phyloP scores from a whole-genome alignment of 164 flowering plant species.

The Piper betle region DNA sequence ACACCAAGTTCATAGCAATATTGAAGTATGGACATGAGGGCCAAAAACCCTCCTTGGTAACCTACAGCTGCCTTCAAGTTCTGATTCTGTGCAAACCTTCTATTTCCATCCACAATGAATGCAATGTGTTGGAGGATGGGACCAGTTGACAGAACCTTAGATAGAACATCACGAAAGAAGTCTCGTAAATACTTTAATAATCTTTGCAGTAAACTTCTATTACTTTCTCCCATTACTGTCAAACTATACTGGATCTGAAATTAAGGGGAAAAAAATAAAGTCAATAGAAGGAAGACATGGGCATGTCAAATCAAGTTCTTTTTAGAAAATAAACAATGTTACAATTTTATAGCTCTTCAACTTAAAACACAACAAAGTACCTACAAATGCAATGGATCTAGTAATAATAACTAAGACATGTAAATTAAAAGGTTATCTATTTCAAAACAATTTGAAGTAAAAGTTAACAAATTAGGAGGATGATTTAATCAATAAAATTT shows the following conservation, averaged over 20 bases:
- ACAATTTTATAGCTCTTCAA: too few species aligned
- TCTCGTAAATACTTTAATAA: background rate
- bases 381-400: too few species aligned
- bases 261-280: background rate
- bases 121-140: slow-evolving; percentile 53
- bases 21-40: slow-evolving; percentile 37
- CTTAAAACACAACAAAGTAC: too few species aligned
- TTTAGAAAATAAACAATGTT: too few species aligned
- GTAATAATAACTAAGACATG: too few species aligned
- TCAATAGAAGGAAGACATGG: background rate
- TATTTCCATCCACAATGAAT: slow-evolving; percentile 60
- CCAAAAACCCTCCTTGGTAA: slow-evolving; percentile 31
- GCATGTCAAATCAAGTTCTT: too few species aligned
- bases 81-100: slow-evolving; percentile 43
- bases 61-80: slow-evolving; percentile 31
- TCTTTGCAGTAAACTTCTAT: background rate
- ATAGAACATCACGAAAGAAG: slow-evolving; percentile 19
- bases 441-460: too few species aligned
- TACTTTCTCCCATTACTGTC: background rate
- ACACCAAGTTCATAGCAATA: slow-evolving; percentile 69
- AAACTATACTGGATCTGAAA: background rate
- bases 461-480: too few species aligned
- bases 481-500: too few species aligned
- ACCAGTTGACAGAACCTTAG: slow-evolving; percentile 34
- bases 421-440: too few species aligned